A percentile compares a stretch with the other conserved stretches of the same genome.
Conservation (phyloP, 805 yeast genomes). For the Hanseniaspora hatyaiensis region DNA sequence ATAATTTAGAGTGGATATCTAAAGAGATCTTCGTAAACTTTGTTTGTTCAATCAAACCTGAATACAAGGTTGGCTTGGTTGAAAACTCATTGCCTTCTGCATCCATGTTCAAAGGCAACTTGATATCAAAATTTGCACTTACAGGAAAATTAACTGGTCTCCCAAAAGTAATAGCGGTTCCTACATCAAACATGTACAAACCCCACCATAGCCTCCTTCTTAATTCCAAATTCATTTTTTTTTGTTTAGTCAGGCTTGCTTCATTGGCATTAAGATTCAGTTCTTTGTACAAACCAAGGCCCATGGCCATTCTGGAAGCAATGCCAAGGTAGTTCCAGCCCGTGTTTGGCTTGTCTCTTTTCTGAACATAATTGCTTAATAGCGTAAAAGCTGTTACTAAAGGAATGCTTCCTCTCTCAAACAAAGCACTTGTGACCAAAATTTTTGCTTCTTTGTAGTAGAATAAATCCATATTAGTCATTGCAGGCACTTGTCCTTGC, state of each 20-base stretch:
- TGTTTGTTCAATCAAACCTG: conserved; percentile 47
- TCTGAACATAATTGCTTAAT: conserved; percentile 50
- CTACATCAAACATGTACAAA: conserved; percentile 49
- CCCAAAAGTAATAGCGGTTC: conserved; percentile 53
- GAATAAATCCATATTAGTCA: conserved; percentile 36
- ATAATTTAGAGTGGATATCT: conserved; percentile 38
- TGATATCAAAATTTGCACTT: conserved; percentile 35
- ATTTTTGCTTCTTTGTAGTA: conserved; percentile 46
- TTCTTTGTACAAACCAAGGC: conserved; percentile 51
- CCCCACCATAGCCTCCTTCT: conserved; percentile 63
- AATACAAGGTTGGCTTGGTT: conserved; percentile 41
- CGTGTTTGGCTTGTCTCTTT: conserved; percentile 53
- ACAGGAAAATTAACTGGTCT: conserved; percentile 48
- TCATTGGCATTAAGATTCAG: conserved; percentile 24
- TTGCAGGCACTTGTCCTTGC: conserved; percentile 39
- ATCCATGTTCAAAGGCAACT: conserved; percentile 40
- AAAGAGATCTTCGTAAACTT: conserved; percentile 39
- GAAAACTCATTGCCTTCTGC: conserved; percentile 25
- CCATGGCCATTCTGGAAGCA: conserved; percentile 55
- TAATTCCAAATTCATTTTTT: conserved; percentile 33
- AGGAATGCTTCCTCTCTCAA: conserved; percentile 50
- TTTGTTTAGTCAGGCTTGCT: conserved; percentile 18
- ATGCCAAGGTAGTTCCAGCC: conserved; percentile 59
- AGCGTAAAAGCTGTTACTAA: conserved; percentile 42
- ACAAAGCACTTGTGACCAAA: conserved; percentile 35